phyloP scores from a whole-genome alignment of 2,329 filamentous ascomycete species.

The Penicillium sp. region DNA sequence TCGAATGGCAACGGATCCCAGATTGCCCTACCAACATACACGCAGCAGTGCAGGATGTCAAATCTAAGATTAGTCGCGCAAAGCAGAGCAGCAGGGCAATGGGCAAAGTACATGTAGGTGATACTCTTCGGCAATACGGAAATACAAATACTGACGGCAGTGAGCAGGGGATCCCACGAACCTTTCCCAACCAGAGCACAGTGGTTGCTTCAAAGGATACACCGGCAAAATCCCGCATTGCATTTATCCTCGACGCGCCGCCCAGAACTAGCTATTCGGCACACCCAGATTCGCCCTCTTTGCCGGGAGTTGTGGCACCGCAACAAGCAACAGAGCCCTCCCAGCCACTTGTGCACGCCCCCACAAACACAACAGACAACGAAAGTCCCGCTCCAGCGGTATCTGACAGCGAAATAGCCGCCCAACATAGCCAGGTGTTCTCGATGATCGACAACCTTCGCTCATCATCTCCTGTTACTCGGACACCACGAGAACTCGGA shows the following conservation, averaged over 20 bases:
- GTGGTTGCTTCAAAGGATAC: conserved; percentile 7
- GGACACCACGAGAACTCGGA: conserved; percentile 33
- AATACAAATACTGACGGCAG: neutral
- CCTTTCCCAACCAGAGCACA: neutral
- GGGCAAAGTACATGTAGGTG: conserved; percentile 32
- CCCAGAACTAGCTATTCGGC: conserved; percentile 17
- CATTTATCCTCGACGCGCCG: conserved; percentile 24
- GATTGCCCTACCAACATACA: conserved; percentile 70
- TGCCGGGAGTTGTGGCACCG: conserved; percentile 28
- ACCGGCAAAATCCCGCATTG: conserved; percentile 22
- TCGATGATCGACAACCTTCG: conserved; percentile 71
- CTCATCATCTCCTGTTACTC: conserved; percentile 48
- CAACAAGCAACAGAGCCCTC: conserved; percentile 35
- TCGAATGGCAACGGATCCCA: conserved; percentile 63
- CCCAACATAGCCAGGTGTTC: conserved; percentile 67
- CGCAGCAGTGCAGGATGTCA: conserved; percentile 64
- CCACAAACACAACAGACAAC: conserved; percentile 71
- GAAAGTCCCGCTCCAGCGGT: conserved; percentile 61
- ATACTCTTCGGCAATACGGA: conserved; percentile 8
- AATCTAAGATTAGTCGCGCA: conserved; percentile 58
- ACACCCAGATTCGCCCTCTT: conserved; percentile 36
- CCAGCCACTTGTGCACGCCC: conserved; percentile 60
- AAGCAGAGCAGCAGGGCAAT: conserved; percentile 54
- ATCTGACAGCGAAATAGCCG: conserved; percentile 65
- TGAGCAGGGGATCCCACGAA: neutral